Conservation (phyloP, 768 basidiomycete species). For the Tricholoma sp. region DNA sequence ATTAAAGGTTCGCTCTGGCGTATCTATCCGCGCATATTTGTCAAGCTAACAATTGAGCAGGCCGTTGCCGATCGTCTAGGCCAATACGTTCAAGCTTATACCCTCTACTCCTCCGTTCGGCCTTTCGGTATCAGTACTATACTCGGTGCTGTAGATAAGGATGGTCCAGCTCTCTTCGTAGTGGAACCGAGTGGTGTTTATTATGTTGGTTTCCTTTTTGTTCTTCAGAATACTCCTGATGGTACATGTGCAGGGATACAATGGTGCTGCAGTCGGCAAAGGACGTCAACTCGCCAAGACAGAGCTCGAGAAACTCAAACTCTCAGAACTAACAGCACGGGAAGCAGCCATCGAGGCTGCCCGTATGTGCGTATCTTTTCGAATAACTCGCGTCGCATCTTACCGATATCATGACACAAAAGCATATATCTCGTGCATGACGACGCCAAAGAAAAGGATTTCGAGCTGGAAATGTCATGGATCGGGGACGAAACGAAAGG, state of each 20-base stretch:
- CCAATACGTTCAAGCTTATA: slow-evolving; percentile 92
- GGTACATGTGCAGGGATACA: slow-evolving; percentile 64
- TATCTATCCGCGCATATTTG: not conserved
- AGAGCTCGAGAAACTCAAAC: slow-evolving; percentile 92
- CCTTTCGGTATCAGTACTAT: slow-evolving; percentile 96
- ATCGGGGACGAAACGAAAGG: slow-evolving; percentile 80
- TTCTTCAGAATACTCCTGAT: not conserved
- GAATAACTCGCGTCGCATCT: not conserved
- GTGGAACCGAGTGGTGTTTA: slow-evolving; percentile 94
- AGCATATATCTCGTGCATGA: slow-evolving; percentile 98
- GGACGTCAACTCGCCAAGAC: slow-evolving; percentile 98
- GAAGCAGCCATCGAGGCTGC: slow-evolving; percentile 93
- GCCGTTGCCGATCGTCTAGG: slow-evolving; percentile 68
- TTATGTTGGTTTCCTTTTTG: slow-evolving; percentile 49
- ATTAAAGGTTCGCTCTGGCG: slow-evolving; percentile 58
- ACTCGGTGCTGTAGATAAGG: slow-evolving; percentile 83
- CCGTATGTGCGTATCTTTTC: slow-evolving; percentile 67
- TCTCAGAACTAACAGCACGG: slow-evolving; percentile 70
- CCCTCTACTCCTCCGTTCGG: slow-evolving; percentile 95
- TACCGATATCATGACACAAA: slow-evolving; percentile 2
- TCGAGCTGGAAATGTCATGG: slow-evolving; percentile 98
- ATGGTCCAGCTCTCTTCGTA: slow-evolving; percentile 81
- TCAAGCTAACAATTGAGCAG: slow-evolving; percentile 9
- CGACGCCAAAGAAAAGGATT: slow-evolving; percentile 96
- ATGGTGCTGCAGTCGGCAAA: slow-evolving; percentile 96